Conservation (phyloP, 495 filamentous ascomycete genomes). For the Barbatosphaeria neglecta region DNA sequence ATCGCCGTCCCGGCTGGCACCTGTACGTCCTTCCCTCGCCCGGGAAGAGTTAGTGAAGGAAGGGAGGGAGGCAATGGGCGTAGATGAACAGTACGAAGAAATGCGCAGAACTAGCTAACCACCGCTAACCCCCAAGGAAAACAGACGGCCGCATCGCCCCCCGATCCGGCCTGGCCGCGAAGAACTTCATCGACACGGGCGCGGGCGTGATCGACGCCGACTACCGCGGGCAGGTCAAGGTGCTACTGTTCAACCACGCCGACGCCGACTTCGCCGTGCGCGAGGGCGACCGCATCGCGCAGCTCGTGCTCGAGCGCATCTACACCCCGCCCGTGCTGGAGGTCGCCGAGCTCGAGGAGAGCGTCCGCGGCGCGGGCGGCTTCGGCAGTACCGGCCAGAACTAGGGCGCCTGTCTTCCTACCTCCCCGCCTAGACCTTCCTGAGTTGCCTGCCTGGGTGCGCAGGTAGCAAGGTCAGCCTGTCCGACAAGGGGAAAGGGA, state of each 20-base stretch:
- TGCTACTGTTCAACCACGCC: conserved; percentile 85
- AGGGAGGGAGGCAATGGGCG: too few species aligned
- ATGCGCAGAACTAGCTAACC: neutral
- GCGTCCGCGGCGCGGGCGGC: conserved; percentile 77
- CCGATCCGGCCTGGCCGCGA: conserved; percentile 79
- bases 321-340: conserved; percentile 82
- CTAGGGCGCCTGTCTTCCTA: conserved; percentile 14
- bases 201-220: conserved; percentile 97
- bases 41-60: neutral
- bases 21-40: conserved; percentile 42
- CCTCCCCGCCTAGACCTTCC: too few species aligned
- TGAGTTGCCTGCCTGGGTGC: too few species aligned
- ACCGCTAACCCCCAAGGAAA: neutral
- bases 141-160: conserved; percentile 86
- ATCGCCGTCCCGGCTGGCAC: conserved; percentile 82
- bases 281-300: conserved; percentile 80
- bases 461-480: too few species aligned
- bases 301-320: conserved; percentile 89
- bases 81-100: too few species aligned
- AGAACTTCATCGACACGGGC: conserved; percentile 89
- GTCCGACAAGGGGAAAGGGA: too few species aligned
- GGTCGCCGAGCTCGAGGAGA: conserved; percentile 81
- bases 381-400: conserved; percentile 80
- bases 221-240: conserved; percentile 87
- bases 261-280: conserved; percentile 73